These are phyloP conservation scores for Aspergillus flavus DNA, from an alignment of 2,329 filamentous ascomycete species.

Conservation along the genomic window DNA sequence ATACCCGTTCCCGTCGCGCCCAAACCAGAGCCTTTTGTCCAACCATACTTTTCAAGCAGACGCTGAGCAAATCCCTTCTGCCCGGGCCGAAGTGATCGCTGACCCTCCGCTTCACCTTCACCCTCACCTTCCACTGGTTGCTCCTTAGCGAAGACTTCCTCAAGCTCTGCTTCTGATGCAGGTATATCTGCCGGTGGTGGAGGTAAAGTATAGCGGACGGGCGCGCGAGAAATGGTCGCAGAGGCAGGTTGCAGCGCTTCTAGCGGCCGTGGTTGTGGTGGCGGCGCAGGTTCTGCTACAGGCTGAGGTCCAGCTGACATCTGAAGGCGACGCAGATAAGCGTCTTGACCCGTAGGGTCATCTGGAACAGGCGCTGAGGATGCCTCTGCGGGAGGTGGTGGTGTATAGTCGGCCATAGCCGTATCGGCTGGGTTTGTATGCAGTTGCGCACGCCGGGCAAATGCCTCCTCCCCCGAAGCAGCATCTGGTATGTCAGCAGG, in stretches of 20 bases:
- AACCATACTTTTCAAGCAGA: constrained; percentile 91
- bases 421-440: constrained; percentile 40
- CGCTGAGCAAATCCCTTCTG: constrained; percentile 84
- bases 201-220: constrained; percentile 70
- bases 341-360: constrained; percentile 28
- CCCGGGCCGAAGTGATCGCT: constrained; percentile 70
- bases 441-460: constrained; percentile 63
- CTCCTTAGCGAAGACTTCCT: constrained; percentile 48
- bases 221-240: constrained; percentile 74
- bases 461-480: constrained; percentile 70
- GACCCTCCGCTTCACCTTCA: constrained; percentile 37
- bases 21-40: constrained; percentile 83
- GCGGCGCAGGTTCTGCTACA: constrained; percentile 26
- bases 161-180: constrained; percentile 55
- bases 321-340: constrained; percentile 29
- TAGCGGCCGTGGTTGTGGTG: constrained; percentile 40
- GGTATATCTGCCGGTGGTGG: constrained; percentile 56
- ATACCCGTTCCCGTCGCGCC: constrained; percentile 84
- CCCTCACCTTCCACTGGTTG: constrained; percentile 40
- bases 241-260: constrained; percentile 43
- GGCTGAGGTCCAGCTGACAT: constrained; percentile 26
- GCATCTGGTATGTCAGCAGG: constrained; percentile 57
- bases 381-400: constrained; percentile 35
- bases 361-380: constrained; percentile 34
- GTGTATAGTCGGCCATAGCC: constrained; percentile 16